Evolutionary conservation across 306 rosid species (phyloP).

Genomic region (Casuarina cunninghamiana): DNA sequence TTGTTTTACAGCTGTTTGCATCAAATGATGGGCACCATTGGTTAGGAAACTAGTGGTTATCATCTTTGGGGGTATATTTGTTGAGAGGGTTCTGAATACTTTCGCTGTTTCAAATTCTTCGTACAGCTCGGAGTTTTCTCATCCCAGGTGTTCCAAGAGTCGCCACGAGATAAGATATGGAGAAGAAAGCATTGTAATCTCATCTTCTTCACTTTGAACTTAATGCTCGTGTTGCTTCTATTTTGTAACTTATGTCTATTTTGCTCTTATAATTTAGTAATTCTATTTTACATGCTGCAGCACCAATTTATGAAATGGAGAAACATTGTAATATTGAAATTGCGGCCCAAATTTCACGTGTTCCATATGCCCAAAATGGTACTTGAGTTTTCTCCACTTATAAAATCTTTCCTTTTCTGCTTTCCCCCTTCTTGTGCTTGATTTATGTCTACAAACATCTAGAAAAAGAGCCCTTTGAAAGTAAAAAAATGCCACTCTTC

Average conservation of each 20-base stretch:
- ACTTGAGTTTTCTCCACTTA: conserved; percentile 52
- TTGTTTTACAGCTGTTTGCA: not conserved
- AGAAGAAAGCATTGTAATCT: conserved; percentile 80
- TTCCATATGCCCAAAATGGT: conserved; percentile 80
- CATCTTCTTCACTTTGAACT: conserved; percentile 29
- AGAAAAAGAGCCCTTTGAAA: not conserved
- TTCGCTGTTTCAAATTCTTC: conserved; percentile 42
- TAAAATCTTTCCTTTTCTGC: conserved; percentile 37
- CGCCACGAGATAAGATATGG: conserved; percentile 83
- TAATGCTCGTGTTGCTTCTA: not conserved
- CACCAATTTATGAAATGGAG: conserved; percentile 87
- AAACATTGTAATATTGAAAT: conserved; percentile 92
- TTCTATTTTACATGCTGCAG: conserved; percentile 44
- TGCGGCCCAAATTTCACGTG: conserved; percentile 81
- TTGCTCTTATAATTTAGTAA: conserved; percentile 21
- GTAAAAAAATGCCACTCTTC: not conserved
- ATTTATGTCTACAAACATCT: not conserved
- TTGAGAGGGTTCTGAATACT: conserved; percentile 32
- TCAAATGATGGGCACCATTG: not conserved
- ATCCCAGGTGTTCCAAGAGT: conserved; percentile 96
- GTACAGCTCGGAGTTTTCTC: conserved; percentile 98
- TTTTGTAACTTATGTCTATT: not conserved
- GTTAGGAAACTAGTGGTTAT: not conserved
- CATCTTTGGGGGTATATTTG: conserved; percentile 7
- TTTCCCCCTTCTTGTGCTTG: not conserved